Percentiles rank a stretch among this genome's conserved stretches.
Conservation (phyloP, 2,329 filamentous ascomycete genomes). For the Cladophialophora yegresii region DNA sequence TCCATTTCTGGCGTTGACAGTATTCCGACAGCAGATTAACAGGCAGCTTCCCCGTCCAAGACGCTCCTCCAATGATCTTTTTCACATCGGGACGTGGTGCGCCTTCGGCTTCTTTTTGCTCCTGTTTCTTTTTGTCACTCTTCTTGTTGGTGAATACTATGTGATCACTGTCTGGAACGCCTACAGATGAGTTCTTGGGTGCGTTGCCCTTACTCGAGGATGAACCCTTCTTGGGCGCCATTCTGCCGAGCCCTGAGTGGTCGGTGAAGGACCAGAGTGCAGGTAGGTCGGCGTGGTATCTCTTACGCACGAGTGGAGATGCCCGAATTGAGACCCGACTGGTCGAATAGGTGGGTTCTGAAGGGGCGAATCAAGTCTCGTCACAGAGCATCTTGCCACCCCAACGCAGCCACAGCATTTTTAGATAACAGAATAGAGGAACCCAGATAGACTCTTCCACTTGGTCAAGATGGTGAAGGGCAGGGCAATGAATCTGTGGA, state of each 20-base stretch:
- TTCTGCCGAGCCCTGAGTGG: conserved; percentile 1
- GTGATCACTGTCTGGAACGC: conserved; percentile 37
- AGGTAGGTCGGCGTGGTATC: neutral
- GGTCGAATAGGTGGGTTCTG: neutral
- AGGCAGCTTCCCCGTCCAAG: conserved; percentile 96
- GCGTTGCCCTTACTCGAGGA: conserved; percentile 20
- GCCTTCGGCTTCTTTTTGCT: conserved; percentile 41
- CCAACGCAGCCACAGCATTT: neutral
- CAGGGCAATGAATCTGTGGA: neutral
- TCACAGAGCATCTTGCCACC: neutral
- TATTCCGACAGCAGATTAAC: conserved; percentile 92
- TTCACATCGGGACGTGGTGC: conserved; percentile 58
- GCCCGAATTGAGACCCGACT: neutral
- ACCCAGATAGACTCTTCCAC: neutral
- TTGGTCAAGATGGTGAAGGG: neutral
- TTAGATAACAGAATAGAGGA: neutral
- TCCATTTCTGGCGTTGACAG: conserved; percentile 95
- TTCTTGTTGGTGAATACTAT: conserved; percentile 39
- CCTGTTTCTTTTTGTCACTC: conserved; percentile 36
- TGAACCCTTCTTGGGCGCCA: conserved; percentile 35
- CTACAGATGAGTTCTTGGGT: conserved; percentile 28
- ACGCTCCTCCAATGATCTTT: conserved; percentile 88
- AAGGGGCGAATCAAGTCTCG: neutral
- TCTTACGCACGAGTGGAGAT: neutral
- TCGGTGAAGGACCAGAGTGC: neutral